phyloP scores from a whole-genome alignment of 2,329 filamentous ascomycete species.

The Esteya vermicola region DNA sequence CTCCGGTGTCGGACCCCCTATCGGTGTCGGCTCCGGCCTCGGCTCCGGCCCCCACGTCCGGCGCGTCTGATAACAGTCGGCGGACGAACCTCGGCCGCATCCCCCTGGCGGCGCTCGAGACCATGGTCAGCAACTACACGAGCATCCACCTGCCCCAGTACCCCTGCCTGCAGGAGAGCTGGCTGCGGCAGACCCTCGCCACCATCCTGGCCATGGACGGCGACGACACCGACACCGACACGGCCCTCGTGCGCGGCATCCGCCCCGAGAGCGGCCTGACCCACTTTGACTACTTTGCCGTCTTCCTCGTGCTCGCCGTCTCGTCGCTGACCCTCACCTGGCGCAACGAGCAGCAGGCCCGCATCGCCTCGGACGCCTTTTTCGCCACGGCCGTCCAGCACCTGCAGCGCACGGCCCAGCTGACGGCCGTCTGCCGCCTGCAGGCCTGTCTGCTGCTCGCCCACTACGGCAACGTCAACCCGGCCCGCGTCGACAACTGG shows the following conservation, averaged over 20 bases:
- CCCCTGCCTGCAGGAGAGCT: not conserved
- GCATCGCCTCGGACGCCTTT: constrained; percentile 1
- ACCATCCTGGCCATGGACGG: not conserved
- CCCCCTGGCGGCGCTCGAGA: constrained; percentile 1
- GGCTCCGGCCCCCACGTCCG: not conserved
- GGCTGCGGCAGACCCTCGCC: not conserved
- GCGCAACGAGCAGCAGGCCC: constrained; percentile 1
- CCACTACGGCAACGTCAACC: constrained; percentile 2
- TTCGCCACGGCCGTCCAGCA: constrained; percentile 1
- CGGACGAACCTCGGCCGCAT: constrained; percentile 2
- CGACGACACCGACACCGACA: constrained; percentile 2
- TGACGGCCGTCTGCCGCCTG: not conserved
- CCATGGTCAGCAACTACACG: constrained; percentile 1
- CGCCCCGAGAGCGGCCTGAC: not conserved
- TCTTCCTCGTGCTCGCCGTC: constrained; percentile 1
- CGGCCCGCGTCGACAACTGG: not conserved
- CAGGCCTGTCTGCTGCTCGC: constrained; percentile 2
- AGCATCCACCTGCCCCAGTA: not conserved
- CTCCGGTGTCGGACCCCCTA: not conserved
- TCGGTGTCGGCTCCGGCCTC: too few species aligned
- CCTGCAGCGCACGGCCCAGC: not conserved
- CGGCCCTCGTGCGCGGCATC: not conserved
- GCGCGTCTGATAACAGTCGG: not conserved
- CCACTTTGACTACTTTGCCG: constrained; percentile 2
- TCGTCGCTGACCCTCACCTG: constrained; percentile 1